Conservation (phyloP, 805 yeast species). For the Wickerhamiella occidentalis region DNA sequence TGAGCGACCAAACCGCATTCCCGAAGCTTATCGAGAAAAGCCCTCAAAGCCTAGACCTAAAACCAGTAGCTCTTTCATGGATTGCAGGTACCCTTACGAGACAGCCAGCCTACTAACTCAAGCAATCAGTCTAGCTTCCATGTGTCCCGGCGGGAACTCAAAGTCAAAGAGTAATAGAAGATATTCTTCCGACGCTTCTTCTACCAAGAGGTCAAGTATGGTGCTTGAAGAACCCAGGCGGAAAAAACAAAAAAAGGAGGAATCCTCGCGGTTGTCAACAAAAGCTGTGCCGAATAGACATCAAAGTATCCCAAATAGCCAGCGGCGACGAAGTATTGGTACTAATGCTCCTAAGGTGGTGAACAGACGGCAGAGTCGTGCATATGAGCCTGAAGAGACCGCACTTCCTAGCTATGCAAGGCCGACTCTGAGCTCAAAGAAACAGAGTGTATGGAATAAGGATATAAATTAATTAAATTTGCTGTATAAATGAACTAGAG, state of each 20-base stretch:
- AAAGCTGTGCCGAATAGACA: not conserved
- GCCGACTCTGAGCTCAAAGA: not conserved
- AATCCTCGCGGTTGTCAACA: too few relatives aligned
- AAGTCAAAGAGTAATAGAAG: not conserved
- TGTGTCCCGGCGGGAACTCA: not conserved
- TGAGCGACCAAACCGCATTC: conserved; percentile 8
- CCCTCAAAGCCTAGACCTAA: not conserved
- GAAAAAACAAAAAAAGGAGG: too few relatives aligned
- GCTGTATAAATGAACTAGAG: too few relatives aligned
- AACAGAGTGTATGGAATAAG: not conserved
- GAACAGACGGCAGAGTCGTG: not conserved
- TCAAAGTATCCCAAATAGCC: not conserved
- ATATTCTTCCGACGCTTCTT: not conserved
- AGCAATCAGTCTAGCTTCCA: not conserved
- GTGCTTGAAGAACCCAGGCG: not conserved
- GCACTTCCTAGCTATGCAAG: not conserved
- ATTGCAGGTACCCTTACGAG: not conserved
- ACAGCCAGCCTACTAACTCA: not conserved
- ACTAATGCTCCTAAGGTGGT: not conserved
- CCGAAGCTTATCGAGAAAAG: not conserved
- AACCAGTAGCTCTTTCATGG: not conserved
- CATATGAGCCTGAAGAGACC: not conserved
- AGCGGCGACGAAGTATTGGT: not conserved
- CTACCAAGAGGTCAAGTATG: not conserved
- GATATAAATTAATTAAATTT: not conserved